Base-by-base conservation (phyloP, 805 yeast genomes). In the Ogataea pilisensis region DNA sequence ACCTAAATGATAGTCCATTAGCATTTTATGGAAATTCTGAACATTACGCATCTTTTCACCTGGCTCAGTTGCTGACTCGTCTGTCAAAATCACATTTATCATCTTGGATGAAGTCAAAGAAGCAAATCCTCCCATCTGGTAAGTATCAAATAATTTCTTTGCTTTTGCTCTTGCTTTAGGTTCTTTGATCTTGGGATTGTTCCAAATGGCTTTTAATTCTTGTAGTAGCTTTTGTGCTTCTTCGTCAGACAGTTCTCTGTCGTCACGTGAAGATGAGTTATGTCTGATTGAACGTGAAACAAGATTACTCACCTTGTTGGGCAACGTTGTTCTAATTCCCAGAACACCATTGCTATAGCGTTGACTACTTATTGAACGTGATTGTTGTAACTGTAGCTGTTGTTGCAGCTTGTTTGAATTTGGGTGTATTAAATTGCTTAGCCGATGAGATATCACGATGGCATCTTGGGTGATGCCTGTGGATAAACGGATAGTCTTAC, bases 11-110 rank as follows among this genome's bases (percentile, higher is more conserved):
- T 57, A 60, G 19, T 60, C 56, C 55, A 58, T 45, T 35, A 61
- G 45, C 9, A 54, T 41, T 32, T 57, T 51, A 45, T 61, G 65
- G 44, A 57, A 60, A 18, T 39, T 46, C 33, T 59, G 61, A 28
- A 60, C 62, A 34, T 57, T 51, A 29, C 52, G 56, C 43, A 58
- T 53, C 29, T 58, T 58, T 33, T 58, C 57, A 8, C 63, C 64
- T 2, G 65, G 53, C 17, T 42, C 38, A 9, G 31, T 38, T 5
- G 57, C 47, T 14, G 43, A 20, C 38, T 41, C 35, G 38, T 61
- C 64, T 8, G 55, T 54, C 31, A 58, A 41, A 33, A 61, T 57
- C 0, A 48, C 37, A 22, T 55, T 51, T 26, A 59, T 45, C 42
- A 61, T 48, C 33, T 53, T 57, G 8, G 58, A 46, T 12, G 63